phyloP scores from a whole-genome alignment of 202 grass and related monocot genomes.

The Cymbopogon flexuosus region DNA sequence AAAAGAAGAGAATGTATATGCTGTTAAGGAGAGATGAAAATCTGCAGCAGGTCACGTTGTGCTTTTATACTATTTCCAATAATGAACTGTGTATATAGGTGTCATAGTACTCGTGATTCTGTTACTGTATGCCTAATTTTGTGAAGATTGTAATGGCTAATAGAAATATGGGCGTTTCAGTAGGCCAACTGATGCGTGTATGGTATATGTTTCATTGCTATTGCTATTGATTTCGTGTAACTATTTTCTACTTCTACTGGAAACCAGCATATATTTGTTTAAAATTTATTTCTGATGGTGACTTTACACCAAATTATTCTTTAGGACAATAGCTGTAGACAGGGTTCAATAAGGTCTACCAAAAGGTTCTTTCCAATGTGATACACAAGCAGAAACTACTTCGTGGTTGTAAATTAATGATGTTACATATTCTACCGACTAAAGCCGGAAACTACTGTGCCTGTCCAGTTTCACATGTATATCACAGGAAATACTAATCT shows the following conservation, averaged over 20 bases:
- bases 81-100: too few relatives aligned
- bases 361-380: background rate
- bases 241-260: background rate
- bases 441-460: background rate
- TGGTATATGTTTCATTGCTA: background rate
- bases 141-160: background rate
- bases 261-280: slow-evolving; percentile 13
- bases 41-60: too few relatives aligned
- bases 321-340: background rate
- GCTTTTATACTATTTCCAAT: too few relatives aligned
- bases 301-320: slow-evolving; percentile 23
- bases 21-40: too few relatives aligned
- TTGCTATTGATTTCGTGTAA: background rate
- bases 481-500: slow-evolving; percentile 8
- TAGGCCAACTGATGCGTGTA: background rate
- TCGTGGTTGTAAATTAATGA: background rate
- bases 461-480: background rate
- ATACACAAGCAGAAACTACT: background rate
- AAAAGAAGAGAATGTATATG: too few relatives aligned
- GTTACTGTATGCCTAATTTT: background rate
- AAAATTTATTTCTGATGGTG: slow-evolving; percentile 2
- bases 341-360: background rate
- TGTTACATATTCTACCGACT: background rate
- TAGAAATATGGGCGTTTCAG: background rate
- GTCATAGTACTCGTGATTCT: background rate